phyloP scores from a whole-genome alignment of 169 alveolate species.

The Condylostoma magnum region DNA sequence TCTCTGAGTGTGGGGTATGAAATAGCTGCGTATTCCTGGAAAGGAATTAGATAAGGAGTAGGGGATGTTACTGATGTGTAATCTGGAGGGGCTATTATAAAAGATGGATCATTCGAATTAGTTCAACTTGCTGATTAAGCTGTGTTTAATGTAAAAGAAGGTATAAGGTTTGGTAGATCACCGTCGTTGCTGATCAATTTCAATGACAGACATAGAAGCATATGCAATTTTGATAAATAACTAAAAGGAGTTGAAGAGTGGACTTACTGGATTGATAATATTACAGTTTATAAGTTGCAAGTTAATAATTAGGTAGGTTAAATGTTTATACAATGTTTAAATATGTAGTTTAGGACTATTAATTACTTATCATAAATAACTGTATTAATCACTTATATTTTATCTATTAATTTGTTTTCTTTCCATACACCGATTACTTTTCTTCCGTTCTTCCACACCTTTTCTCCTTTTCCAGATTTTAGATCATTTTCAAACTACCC shows the following conservation, averaged over 20 bases:
- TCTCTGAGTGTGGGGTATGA: constrained; percentile 1
- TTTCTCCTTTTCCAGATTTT: constrained; percentile 24
- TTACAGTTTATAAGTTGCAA: neutral
- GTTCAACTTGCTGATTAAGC: neutral
- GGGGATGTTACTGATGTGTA: neutral
- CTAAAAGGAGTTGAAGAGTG: neutral
- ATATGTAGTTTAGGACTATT: too few relatives aligned
- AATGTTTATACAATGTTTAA: too few relatives aligned
- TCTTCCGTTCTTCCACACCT: constrained; percentile 43
- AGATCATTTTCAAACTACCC: constrained; percentile 44
- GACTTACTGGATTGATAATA: neutral
- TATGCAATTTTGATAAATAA: neutral
- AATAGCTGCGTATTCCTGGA: constrained; percentile 3
- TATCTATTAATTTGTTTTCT: too few relatives aligned
- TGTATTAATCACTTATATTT: too few relatives aligned
- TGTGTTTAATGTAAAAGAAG: neutral
- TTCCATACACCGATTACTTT: constrained; percentile 38
- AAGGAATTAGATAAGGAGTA: constrained; percentile 6
- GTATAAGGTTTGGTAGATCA: neutral
- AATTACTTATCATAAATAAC: constrained; percentile 30
- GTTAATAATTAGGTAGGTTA: too few relatives aligned
- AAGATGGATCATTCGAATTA: neutral
- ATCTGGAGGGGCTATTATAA: constrained; percentile 1
- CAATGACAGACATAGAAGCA: neutral
- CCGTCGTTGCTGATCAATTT: neutral